A percentile compares a stretch with the other conserved stretches of the same genome.
Evolutionary conservation across 2,329 filamentous ascomycete genomes (phyloP).

Genomic region (Neopestalotiopsis rosae): DNA sequence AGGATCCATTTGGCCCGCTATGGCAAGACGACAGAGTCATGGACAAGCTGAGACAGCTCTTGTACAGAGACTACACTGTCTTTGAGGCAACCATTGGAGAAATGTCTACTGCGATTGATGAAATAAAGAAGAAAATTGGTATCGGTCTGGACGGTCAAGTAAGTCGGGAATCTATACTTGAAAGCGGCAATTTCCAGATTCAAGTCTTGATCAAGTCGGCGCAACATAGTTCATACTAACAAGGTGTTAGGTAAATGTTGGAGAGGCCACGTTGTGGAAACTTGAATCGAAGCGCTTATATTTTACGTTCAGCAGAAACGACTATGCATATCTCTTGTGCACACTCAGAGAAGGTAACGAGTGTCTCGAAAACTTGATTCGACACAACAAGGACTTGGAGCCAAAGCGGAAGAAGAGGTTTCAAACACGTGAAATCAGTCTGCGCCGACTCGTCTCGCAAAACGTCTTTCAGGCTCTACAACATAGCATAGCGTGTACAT

Average conservation of each 20-base stretch:
- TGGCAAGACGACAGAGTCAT: neutral
- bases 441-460: neutral
- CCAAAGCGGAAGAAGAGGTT: neutral
- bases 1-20: neutral
- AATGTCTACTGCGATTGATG: neutral
- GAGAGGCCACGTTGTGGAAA: neutral
- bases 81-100: neutral
- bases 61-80: neutral
- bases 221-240: neutral
- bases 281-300: neutral
- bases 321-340: neutral
- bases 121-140: neutral
- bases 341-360: conserved; percentile 3
- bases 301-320: neutral
- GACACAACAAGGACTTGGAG: neutral
- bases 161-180: neutral
- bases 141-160: neutral
- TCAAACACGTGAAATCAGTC: neutral
- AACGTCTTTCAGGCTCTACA: neutral
- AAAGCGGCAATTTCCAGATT: neutral
- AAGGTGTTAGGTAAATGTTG: neutral
- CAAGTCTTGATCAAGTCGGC: neutral
- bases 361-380: neutral
- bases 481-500: neutral
- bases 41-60: neutral